Conservation (phyloP, 2,329 filamentous ascomycete genomes). For the Pseudogymnoascus sp. region DNA sequence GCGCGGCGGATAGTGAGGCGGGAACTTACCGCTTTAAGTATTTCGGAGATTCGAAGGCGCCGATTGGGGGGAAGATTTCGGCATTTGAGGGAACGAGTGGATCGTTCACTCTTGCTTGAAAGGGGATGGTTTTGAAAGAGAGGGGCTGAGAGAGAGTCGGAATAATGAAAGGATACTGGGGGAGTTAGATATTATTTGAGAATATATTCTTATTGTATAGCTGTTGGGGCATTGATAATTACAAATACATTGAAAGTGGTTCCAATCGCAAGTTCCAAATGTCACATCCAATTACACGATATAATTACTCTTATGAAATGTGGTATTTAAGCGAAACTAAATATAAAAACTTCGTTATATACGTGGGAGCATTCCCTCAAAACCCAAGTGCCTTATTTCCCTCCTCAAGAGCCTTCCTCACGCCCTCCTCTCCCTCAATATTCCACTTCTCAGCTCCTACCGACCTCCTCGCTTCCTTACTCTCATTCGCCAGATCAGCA, state of each 20-base stretch:
- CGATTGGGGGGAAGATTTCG: slow-evolving; percentile 51
- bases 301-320: background rate
- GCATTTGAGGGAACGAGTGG: slow-evolving; percentile 62
- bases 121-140: background rate
- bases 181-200: background rate
- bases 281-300: background rate
- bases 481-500: background rate
- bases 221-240: background rate
- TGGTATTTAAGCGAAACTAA: background rate
- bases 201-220: background rate
- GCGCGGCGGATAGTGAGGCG: slow-evolving; percentile 46
- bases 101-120: slow-evolving; percentile 35
- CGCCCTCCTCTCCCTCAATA: background rate
- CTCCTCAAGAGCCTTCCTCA: background rate
- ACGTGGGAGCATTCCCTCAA: background rate
- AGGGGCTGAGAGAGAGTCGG: background rate
- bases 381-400: background rate
- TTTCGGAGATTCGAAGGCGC: slow-evolving; percentile 70
- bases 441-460: background rate
- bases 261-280: too few relatives aligned
- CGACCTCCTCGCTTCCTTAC: background rate
- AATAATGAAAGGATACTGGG: background rate
- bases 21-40: slow-evolving; percentile 76
- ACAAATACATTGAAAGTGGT: background rate
- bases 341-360: background rate